A percentile compares a stretch with the other conserved stretches of the same genome.
Evolutionary conservation across 1,139 yeast genomes (phyloP).

Genomic region (Zygotorulaspora mrakii): DNA sequence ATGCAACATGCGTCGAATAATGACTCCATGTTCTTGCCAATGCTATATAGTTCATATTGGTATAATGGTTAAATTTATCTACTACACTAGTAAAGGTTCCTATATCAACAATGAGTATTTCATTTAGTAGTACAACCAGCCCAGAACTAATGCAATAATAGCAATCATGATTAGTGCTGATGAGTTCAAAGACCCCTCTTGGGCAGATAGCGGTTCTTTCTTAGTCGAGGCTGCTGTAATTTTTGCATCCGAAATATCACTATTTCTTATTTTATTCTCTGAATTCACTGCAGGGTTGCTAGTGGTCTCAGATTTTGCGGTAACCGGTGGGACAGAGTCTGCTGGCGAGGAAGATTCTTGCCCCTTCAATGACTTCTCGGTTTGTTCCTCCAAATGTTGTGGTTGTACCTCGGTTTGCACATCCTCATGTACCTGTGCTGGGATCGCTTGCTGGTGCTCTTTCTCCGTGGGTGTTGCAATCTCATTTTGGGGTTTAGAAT

Average conservation of each 20-base stretch:
- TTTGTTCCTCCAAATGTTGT: conserved; percentile 4
- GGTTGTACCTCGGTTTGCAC: conserved; percentile 4
- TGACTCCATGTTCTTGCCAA: too few relatives aligned
- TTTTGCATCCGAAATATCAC: conserved; percentile 5
- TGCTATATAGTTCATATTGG: not conserved
- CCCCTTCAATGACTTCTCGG: conserved; percentile 1
- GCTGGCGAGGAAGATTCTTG: conserved; percentile 5
- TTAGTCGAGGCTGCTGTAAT: conserved; percentile 10
- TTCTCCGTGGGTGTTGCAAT: conserved; percentile 1
- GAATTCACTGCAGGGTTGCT: too few relatives aligned
- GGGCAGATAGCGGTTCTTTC: conserved; percentile 15
- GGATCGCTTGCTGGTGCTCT: conserved; percentile 2
- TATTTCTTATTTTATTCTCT: conserved; percentile 3
- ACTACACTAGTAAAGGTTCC: conserved; percentile 1
- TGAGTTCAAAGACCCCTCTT: conserved; percentile 45
- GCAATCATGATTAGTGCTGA: conserved; percentile 50
- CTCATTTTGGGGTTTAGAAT: conserved; percentile 12
- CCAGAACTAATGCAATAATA: conserved; percentile 54
- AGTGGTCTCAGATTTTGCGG: conserved; percentile 10
- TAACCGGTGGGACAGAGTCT: conserved; percentile 8
- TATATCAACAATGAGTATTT: conserved; percentile 5
- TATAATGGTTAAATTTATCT: conserved; percentile 1
- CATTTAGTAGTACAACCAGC: conserved; percentile 53
- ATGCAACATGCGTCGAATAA: too few relatives aligned
- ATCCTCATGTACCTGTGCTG: conserved; percentile 1